Percentiles rank a stretch among this genome's conserved stretches.
phyloP scores from a whole-genome alignment of 2,329 filamentous ascomycete genomes.

The Colletotrichum sp. region DNA sequence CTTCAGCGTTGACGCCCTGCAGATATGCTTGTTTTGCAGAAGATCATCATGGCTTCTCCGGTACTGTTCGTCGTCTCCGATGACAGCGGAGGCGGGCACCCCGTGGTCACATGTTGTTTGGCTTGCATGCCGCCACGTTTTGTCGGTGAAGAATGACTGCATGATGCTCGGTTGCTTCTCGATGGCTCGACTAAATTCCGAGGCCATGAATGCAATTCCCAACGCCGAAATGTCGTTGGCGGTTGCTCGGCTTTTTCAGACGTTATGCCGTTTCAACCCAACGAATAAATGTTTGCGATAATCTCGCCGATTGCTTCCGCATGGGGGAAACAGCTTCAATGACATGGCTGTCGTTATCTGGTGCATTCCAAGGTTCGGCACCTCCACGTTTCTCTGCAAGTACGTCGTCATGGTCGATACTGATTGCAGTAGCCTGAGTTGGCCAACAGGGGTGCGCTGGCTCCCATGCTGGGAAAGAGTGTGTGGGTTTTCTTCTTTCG shows the following conservation, averaged over 20 bases:
- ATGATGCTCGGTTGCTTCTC: neutral
- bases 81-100: neutral
- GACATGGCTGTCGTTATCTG: neutral
- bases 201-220: neutral
- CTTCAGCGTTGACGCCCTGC: neutral
- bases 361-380: neutral
- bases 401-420: neutral
- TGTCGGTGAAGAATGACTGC: constrained; percentile 15
- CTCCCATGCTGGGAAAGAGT: neutral
- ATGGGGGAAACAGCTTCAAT: neutral
- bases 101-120: neutral
- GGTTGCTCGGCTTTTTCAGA: neutral
- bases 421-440: neutral
- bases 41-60: neutral
- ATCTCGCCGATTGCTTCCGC: neutral
- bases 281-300: neutral
- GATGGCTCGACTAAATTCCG: neutral
- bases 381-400: neutral
- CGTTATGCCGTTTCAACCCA: constrained; percentile 4
- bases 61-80: neutral
- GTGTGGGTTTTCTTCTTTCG: neutral
- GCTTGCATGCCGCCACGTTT: neutral
- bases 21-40: neutral
- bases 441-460: neutral
- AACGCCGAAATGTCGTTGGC: neutral